Conservation (phyloP, 345 rosid species). For the Hibiscus tridactylites region DNA sequence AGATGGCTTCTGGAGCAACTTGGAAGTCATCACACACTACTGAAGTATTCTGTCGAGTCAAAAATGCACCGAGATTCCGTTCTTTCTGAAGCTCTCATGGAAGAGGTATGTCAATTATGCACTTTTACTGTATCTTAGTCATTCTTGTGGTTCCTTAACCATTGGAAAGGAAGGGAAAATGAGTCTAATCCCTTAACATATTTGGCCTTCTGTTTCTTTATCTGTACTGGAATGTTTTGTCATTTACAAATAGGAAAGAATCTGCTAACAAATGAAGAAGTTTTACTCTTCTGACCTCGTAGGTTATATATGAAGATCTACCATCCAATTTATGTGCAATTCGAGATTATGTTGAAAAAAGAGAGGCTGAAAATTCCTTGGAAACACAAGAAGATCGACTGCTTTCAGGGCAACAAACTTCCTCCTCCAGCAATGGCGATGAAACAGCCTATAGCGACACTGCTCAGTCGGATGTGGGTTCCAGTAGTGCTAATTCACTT, state of each 20-base stretch:
- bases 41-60: conserved; percentile 84
- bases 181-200: no score
- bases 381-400: conserved; percentile 30
- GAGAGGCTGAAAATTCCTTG: conserved; percentile 24
- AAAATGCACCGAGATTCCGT: conserved; percentile 80
- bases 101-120: conserved; percentile 54
- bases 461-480: conserved; percentile 14
- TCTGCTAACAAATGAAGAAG: neutral
- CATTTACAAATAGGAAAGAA: neutral
- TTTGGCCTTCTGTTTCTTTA: no score
- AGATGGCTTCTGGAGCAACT: conserved; percentile 88
- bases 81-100: conserved; percentile 96
- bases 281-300: conserved; percentile 11
- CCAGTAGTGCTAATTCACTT: conserved; percentile 17
- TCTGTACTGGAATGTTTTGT: no score
- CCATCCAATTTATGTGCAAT: conserved; percentile 90
- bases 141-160: no score
- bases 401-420: conserved; percentile 25
- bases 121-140: neutral
- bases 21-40: conserved; percentile 80
- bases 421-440: conserved; percentile 22
- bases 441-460: conserved; percentile 7
- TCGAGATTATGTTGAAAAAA: conserved; percentile 80
- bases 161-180: no score
- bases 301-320: conserved; percentile 97